Base-by-base conservation (phyloP, 345 rosid species). In the Populus ilicifolia region DNA sequence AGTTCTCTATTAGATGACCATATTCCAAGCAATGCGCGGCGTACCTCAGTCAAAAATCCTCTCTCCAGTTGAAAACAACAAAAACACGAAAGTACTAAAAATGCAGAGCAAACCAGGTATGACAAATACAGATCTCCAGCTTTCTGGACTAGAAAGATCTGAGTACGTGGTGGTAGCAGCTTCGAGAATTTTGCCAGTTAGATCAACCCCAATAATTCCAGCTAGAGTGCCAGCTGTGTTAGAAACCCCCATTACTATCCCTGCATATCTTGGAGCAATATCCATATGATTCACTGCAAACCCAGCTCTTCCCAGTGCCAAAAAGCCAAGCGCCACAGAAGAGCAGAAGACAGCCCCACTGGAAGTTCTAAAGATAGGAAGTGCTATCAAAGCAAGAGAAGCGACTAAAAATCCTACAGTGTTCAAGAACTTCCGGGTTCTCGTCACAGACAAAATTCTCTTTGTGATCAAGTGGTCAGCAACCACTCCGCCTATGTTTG, bases 261-360 rank as follows among this genome's bases (percentile, higher is more conserved):
- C 97, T 0, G 99, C 99, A 69, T 96, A 93, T 83, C 91, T 87
- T 2, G 99, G 99, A 62, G 99, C 96, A 74, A 96, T 96, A 80
- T 96, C 99, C 98, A 96, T 93, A 83, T 93, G 99, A 84, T 96
- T 96, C 77, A 96, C 97, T 0, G 99, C 99, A 78, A 96, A 93
- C 33, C 99, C 99, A n/a, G 99, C 96, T 80, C 98, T 89, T 50
- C 98, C 97, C 33, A 96, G 77, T 14, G 99, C 99, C 80, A 96
- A 79, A 81, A 89, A 96, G 59, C 98, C 98, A 61, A 96, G 96
- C 69, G 96, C 99, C 72, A 90, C 82, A 1, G 99, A 92, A 29
- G 99, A 92, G 75, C 98, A 93, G 33, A 93, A 83, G 78, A 91
- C 86, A 66, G 96, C 99, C 38, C 99, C 98, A 71, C 70, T 75